A percentile compares a stretch with the other conserved stretches of the same genome.
Evolutionary conservation across 805 yeast genomes (phyloP).

Genomic region (Kregervanrija pseudodelftensis): DNA sequence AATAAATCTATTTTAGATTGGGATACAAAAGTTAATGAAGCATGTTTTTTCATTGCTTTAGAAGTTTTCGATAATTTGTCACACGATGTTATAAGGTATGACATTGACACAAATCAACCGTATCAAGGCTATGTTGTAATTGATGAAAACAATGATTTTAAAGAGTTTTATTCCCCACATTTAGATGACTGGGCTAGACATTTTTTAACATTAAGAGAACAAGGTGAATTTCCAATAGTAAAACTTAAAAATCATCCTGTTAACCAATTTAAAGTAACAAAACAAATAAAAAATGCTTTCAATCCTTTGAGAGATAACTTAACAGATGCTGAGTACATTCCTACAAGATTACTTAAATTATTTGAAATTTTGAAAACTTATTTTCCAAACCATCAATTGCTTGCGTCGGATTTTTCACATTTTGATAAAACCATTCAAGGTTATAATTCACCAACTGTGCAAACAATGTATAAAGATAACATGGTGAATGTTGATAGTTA

Average conservation of each 20-base stretch:
- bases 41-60: conserved; percentile 70
- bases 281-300: conserved; percentile 40
- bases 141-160: conserved; percentile 67
- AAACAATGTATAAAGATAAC: conserved; percentile 58
- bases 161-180: conserved; percentile 61
- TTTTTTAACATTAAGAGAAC: conserved; percentile 50
- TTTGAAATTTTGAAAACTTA: conserved; percentile 52
- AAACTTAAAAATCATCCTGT: conserved; percentile 46
- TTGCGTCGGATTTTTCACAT: conserved; percentile 62
- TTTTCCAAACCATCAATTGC: conserved; percentile 72
- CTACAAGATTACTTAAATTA: conserved; percentile 65
- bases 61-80: conserved; percentile 83
- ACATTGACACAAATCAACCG: conserved; percentile 57
- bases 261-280: conserved; percentile 37
- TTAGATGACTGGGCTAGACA: conserved; percentile 49
- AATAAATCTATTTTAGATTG: conserved; percentile 75
- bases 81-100: conserved; percentile 76
- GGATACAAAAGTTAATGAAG: conserved; percentile 50
- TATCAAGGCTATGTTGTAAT: conserved; percentile 72
- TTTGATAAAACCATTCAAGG: conserved; percentile 48
- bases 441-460: conserved; percentile 71
- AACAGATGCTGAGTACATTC: conserved; percentile 70
- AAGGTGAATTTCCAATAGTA: conserved; percentile 32
- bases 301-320: conserved; percentile 63
- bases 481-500: conserved; percentile 68